phyloP scores from a whole-genome alignment of 495 filamentous ascomycete species.

The Beverwykella pulmonaria region DNA sequence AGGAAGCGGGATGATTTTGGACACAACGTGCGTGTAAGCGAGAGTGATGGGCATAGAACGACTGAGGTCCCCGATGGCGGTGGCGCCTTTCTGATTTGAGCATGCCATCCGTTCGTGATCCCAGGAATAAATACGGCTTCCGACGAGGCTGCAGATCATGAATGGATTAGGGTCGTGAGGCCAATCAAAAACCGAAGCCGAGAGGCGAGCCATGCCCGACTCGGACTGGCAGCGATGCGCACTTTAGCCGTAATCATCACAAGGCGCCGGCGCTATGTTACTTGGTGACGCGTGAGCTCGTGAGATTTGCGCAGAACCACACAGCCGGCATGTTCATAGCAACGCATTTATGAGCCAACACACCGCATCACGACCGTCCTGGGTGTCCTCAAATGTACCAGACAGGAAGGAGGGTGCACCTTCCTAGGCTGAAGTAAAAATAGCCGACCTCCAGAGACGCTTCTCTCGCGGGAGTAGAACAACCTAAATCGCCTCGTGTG shows the following conservation, averaged over 20 bases:
- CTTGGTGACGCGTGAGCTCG: constrained; percentile 30
- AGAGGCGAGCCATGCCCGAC: not conserved
- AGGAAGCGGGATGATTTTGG: not conserved
- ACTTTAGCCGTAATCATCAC: constrained; percentile 31
- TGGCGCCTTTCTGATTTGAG: constrained; percentile 6
- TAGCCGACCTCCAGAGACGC: not conserved
- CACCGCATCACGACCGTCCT: constrained; percentile 4
- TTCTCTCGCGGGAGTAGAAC: not conserved
- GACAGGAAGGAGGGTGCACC: constrained; percentile 22
- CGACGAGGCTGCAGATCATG: constrained; percentile 35
- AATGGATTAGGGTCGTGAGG: constrained; percentile 16
- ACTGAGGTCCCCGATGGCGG: constrained; percentile 8
- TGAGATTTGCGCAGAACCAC: constrained; percentile 34
- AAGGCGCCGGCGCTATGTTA: constrained; percentile 25
- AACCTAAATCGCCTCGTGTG: no score
- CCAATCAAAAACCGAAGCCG: constrained; percentile 18
- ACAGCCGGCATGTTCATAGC: constrained; percentile 33
- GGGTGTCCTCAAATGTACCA: not conserved
- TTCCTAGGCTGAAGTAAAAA: constrained; percentile 3
- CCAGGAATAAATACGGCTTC: constrained; percentile 5
- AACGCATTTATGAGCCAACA: constrained; percentile 21
- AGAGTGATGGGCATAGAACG: constrained; percentile 10
- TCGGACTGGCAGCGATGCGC: not conserved
- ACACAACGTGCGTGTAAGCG: constrained; percentile 29
- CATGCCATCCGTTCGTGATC: not conserved